Percentiles rank a stretch among this genome's conserved stretches.
Evolutionary conservation across 495 filamentous ascomycete species (phyloP).

Genomic region (Bryoglossum gracile): DNA sequence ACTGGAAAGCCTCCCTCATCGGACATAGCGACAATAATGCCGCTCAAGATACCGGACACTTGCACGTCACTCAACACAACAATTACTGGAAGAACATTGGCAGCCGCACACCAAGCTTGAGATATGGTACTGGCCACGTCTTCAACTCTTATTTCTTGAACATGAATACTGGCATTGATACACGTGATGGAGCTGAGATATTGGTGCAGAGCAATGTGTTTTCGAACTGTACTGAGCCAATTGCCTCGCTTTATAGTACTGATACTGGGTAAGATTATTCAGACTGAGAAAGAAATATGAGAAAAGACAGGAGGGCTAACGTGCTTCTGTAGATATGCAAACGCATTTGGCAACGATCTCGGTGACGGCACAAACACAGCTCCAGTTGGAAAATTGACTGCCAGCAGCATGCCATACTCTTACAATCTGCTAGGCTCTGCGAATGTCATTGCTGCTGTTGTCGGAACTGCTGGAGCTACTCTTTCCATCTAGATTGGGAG

Average conservation of each 20-base stretch:
- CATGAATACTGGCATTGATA: constrained; percentile 55
- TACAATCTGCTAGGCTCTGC: constrained; percentile 40
- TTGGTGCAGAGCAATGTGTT: constrained; percentile 57
- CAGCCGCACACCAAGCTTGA: constrained; percentile 43
- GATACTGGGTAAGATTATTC: constrained; percentile 31
- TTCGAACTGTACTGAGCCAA: constrained; percentile 35
- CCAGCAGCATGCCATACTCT: constrained; percentile 39
- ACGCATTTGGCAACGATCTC: constrained; percentile 49
- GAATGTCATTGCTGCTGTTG: constrained; percentile 37
- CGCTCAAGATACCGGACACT: constrained; percentile 37
- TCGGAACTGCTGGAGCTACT: constrained; percentile 47
- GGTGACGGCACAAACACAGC: constrained; percentile 42
- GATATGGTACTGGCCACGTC: constrained; percentile 44
- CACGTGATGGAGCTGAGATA: constrained; percentile 56
- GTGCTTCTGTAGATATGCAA: constrained; percentile 24
- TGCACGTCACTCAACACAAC: constrained; percentile 46
- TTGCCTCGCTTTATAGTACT: constrained; percentile 51
- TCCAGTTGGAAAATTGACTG: constrained; percentile 37
- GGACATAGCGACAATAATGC: constrained; percentile 43
- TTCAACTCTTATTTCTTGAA: constrained; percentile 29
- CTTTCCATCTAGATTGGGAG: constrained; percentile 26
- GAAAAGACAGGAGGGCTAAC: background rate
- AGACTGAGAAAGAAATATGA: background rate
- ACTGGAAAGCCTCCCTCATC: constrained; percentile 49
- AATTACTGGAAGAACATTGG: constrained; percentile 52